A percentile compares a stretch with the other conserved stretches of the same genome.
Evolutionary conservation across 257 asterid genomes (phyloP).

Genomic region (Striga asiatica): DNA sequence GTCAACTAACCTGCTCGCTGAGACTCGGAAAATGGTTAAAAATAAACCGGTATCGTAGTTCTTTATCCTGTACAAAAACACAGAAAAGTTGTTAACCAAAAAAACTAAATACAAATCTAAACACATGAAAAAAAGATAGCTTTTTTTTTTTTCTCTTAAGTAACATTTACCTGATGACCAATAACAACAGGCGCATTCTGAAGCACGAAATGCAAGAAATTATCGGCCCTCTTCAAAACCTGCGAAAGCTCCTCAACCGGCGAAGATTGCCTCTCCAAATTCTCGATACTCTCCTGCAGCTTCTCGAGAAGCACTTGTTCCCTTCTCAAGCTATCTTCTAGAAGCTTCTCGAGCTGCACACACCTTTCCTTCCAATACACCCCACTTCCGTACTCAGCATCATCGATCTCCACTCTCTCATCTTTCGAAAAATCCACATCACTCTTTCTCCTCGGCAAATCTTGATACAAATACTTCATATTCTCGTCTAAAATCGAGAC

Average conservation of each 20-base stretch:
- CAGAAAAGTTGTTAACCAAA: no score
- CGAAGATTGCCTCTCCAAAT: conserved; percentile 65
- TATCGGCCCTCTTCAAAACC: conserved; percentile 70
- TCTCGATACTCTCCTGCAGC: conserved; percentile 75
- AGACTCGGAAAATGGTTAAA: conserved; percentile 87
- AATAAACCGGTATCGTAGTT: conserved; percentile 80
- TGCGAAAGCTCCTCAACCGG: conserved; percentile 83
- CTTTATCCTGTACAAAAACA: conserved; percentile 52
- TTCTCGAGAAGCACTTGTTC: conserved; percentile 53
- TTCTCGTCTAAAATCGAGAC: conserved; percentile 65
- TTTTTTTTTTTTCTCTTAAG: background rate
- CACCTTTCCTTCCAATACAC: conserved; percentile 65
- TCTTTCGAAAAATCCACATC: conserved; percentile 32
- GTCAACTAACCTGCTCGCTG: conserved; percentile 55
- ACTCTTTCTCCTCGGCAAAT: conserved; percentile 41
- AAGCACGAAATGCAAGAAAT: conserved; percentile 77
- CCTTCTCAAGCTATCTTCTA: conserved; percentile 47
- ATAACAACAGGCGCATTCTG: conserved; percentile 93
- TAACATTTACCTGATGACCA: conserved; percentile 61
- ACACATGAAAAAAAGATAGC: background rate
- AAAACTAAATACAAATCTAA: no score
- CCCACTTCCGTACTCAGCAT: conserved; percentile 53
- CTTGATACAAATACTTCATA: conserved; percentile 42
- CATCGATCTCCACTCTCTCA: conserved; percentile 42
- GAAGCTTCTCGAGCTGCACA: conserved; percentile 53